Evolutionary conservation across 2,329 filamentous ascomycete species (phyloP).

Genomic region (Fusarium albidum): DNA sequence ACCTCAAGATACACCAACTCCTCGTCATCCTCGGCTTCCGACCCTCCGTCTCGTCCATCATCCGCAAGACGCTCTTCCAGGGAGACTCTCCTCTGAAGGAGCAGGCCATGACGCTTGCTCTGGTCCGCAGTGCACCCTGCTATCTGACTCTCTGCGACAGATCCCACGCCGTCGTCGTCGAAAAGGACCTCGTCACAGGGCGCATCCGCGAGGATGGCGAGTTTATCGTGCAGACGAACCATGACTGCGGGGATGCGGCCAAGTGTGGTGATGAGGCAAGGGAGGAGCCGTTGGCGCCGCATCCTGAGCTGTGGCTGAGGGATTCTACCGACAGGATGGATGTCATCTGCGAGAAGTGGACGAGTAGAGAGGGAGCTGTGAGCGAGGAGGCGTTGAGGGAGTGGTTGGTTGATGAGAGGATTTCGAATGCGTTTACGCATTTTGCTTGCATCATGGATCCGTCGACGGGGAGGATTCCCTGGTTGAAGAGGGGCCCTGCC

Average conservation of each 20-base stretch:
- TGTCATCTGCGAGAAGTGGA: constrained; percentile 13
- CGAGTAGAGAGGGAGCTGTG: constrained; percentile 18
- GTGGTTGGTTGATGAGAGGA: constrained; percentile 61
- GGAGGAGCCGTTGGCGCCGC: background rate
- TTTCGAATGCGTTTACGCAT: constrained; percentile 65
- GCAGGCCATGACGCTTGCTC: constrained; percentile 1
- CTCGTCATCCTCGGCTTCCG: constrained; percentile 13
- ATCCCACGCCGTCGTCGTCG: constrained; percentile 12
- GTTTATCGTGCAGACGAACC: constrained; percentile 66
- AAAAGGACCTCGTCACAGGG: constrained; percentile 41
- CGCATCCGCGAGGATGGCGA: constrained; percentile 52
- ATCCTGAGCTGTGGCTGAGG: constrained; percentile 15
- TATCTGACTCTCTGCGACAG: constrained; percentile 19
- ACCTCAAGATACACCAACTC: constrained; percentile 9
- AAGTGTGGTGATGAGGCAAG: background rate
- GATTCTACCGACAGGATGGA: constrained; percentile 19
- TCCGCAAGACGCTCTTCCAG: constrained; percentile 8
- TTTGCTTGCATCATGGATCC: constrained; percentile 67
- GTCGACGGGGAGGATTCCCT: constrained; percentile 53
- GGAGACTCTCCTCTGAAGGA: background rate
- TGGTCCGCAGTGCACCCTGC: constrained; percentile 4
- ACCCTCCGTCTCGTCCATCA: constrained; percentile 14
- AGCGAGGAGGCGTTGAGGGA: constrained; percentile 46
- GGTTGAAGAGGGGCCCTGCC: constrained; percentile 18
- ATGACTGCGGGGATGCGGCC: constrained; percentile 49